Evolutionary conservation across 2,329 filamentous ascomycete genomes (phyloP), one percentile per base, ranked within the genome.

Genomic region (Xylaria sp.): DNA sequence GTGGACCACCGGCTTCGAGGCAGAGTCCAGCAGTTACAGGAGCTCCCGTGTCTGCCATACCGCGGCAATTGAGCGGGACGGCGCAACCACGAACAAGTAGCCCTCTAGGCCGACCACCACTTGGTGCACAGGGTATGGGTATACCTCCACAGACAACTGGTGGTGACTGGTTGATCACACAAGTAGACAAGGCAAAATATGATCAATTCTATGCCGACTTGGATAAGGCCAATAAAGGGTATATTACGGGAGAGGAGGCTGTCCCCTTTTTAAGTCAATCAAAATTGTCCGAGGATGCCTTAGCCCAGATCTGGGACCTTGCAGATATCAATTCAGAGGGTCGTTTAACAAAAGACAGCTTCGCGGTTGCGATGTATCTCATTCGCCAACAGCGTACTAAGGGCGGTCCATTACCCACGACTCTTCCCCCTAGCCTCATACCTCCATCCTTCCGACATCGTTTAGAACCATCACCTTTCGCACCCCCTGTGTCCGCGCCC

Each of bases 261-360:
- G 96, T 98, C 9, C 87, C 89, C 9, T 99, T 98, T 81, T 93
- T 99, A 79, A 95, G 92, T 77, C 94, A 97, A 79, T 97, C 95
- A 0, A 91, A 92, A 64, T 85, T 99, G 15, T 88, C 93, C 0
- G 95, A 98, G 77, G 95, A 97, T 74, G 89, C 88, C 10, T 84
- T 99, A 60, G 96, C 96, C 33, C 92, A 96, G 74, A 97, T 99
- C 70, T 99, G 96, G 96, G 96, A 99, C 78, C 87, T 99, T 33
- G 91, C 96, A 15, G 96, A 99, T 79, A 93, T 97, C 79, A 93
- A 93, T 75, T 96, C 93, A 7, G 92, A 94, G 72, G 96, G 96
- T 11, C 90, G 91, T 64, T 83, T 99, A 63, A 94, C 87, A 53
- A 89, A 88, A 73, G 96, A 99, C 72, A 94, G 97, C 74, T 99